Base-by-base conservation (phyloP, 148 eudicot genomes). In the Camellia sinensis region DNA sequence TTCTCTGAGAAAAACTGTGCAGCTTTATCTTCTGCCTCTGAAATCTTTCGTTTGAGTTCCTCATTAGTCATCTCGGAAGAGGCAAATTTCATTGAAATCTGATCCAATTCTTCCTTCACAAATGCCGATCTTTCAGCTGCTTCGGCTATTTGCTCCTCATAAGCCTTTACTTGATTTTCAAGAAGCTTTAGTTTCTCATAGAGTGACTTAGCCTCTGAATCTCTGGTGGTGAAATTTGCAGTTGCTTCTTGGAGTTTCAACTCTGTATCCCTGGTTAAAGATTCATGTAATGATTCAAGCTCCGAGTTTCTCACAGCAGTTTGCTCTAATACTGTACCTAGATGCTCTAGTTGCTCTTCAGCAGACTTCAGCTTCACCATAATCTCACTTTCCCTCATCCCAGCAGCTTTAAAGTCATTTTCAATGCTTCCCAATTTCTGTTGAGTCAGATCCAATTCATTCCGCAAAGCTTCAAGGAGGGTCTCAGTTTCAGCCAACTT, bases 401-500 rank as follows among this genome's bases (percentile, higher is more conserved):
- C 87, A 76, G 90, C 62, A 74, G 83, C 84, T 74, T 87, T 88
- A 22, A 93, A 87, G 68, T 90, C 90, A 85, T 82, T 91, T 71
- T 91, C 93, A 9, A 87, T 79, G 78, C 87, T 86, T 80, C 87
- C 91, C 61, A 90, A 69, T 79, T 79, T 90, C 76, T 85, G 80
- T 67, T 88, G 89, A 56, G 90, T 86, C 40, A 77, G 64, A 82
- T 79, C 80, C 83, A 90, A 56, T 80, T 92, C 94, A 71, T 72
- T 84, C 71, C 78, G 84, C 75, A 89, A 78, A 14, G 80, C 79
- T 53, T 86, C 89, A 37, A 90, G 83, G 67, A 90, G 81, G 78
- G 80, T 84, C 77, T 92, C 97, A 18, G 86, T 67, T 83, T 89
- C 94, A n/a, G 83, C 84, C 72, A 88, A 91, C 83, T 89, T 91